Evolutionary conservation across 2,329 filamentous ascomycete genomes (phyloP).

Genomic region (Juglanconis sp.): DNA sequence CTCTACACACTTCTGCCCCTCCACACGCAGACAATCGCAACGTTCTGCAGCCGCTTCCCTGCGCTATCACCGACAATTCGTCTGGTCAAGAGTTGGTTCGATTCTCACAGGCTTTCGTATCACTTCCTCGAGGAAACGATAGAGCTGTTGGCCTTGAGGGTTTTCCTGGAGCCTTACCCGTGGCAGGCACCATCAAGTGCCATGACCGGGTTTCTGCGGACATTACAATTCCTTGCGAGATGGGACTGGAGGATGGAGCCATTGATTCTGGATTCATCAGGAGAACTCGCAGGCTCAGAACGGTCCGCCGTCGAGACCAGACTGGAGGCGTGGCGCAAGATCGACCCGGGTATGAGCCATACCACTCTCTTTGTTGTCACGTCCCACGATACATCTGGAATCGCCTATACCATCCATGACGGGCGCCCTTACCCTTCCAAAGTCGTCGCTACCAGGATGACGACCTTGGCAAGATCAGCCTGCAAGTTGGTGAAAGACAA

Average conservation of each 20-base stretch:
- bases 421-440: conserved; percentile 58
- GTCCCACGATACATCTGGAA: conserved; percentile 72
- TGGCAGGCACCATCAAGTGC: conserved; percentile 75
- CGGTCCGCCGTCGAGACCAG: conserved; percentile 63
- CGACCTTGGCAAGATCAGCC: conserved; percentile 74
- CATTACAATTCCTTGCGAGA: conserved; percentile 72
- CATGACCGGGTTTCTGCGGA: conserved; percentile 76
- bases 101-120: conserved; percentile 71
- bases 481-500: conserved; percentile 56
- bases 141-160: conserved; percentile 75
- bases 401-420: conserved; percentile 71
- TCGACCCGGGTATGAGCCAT: conserved; percentile 85
- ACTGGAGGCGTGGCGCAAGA: conserved; percentile 79
- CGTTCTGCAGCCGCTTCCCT: conserved; percentile 75
- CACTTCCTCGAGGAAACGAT: conserved; percentile 79
- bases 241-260: conserved; percentile 93
- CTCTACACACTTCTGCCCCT: conserved; percentile 69
- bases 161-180: conserved; percentile 78
- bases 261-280: conserved; percentile 73
- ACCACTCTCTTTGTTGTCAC: conserved; percentile 79
- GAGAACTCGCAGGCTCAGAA: conserved; percentile 59
- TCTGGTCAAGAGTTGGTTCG: conserved; percentile 86
- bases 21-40: conserved; percentile 78
- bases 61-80: conserved; percentile 79
- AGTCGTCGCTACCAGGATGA: conserved; percentile 81